Evolutionary conservation across 352 stramenopile species (phyloP).

Genomic region (Plasmopara halstedii): DNA sequence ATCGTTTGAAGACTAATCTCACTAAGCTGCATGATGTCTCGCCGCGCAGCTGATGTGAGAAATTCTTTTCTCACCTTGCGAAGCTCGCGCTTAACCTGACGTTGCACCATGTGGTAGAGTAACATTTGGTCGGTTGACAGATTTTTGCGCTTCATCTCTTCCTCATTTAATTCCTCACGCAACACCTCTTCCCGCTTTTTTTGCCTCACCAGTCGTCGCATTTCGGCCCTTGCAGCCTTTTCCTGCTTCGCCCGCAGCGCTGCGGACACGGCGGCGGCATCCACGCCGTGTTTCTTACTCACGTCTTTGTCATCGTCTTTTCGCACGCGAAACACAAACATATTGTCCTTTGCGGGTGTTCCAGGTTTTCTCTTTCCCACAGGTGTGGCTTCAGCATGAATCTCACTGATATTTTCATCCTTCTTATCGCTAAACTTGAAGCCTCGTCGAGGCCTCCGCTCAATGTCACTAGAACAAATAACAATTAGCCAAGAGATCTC

Average conservation of each 20-base stretch:
- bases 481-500: not conserved
- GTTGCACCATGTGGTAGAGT: slow-evolving; percentile 53
- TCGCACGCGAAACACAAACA: slow-evolving; percentile 50
- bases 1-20: slow-evolving; percentile 60
- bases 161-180: slow-evolving; percentile 30
- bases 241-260: slow-evolving; percentile 44
- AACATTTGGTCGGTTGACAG: slow-evolving; percentile 45
- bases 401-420: slow-evolving; percentile 6
- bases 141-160: slow-evolving; percentile 30
- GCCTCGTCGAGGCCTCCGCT: slow-evolving; percentile 28
- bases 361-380: slow-evolving; percentile 15
- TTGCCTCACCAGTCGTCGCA: slow-evolving; percentile 32
- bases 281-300: slow-evolving; percentile 18
- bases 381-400: slow-evolving; percentile 20
- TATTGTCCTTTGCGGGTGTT: slow-evolving; percentile 18
- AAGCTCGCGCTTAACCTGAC: slow-evolving; percentile 52
- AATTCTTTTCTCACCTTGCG: slow-evolving; percentile 66
- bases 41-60: slow-evolving; percentile 38
- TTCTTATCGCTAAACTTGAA: slow-evolving; percentile 55
- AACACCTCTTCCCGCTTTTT: slow-evolving; percentile 42
- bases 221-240: slow-evolving; percentile 34
- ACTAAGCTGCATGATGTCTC: slow-evolving; percentile 61
- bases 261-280: slow-evolving; percentile 34
- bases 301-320: slow-evolving; percentile 29
- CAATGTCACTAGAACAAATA: slow-evolving; percentile 7